phyloP scores from a whole-genome alignment of 1,284 basidiomycete genomes.

The Tilletia caries region DNA sequence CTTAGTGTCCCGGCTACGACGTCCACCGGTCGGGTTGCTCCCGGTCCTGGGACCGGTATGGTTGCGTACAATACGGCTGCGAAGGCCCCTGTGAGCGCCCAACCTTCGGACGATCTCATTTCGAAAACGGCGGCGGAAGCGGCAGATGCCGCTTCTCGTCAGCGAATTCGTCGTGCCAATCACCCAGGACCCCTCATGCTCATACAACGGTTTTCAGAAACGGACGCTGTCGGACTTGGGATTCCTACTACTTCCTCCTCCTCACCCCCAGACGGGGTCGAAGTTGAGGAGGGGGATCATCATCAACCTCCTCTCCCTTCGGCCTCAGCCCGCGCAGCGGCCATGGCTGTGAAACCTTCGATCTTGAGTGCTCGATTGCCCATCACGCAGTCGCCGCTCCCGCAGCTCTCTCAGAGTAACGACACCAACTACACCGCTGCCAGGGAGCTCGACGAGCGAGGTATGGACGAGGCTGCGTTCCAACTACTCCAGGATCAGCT shows the following conservation, averaged over 20 bases:
- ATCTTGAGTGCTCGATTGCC: background rate
- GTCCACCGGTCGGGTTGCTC: background rate
- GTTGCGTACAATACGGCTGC: background rate
- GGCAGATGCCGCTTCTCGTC: background rate
- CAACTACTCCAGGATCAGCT: constrained; percentile 43
- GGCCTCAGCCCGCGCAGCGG: constrained; percentile 17
- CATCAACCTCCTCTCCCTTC: constrained; percentile 33
- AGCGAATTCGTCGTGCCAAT: constrained; percentile 20
- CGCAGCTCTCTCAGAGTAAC: background rate
- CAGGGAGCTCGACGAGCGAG: constrained; percentile 38
- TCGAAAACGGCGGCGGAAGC: too few species aligned
- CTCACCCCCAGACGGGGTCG: background rate
- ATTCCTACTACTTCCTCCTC: too few species aligned
- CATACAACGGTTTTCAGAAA: constrained; percentile 27
- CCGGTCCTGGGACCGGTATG: background rate
- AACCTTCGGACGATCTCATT: too few species aligned
- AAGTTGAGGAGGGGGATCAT: constrained; percentile 1
- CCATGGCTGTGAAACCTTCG: background rate
- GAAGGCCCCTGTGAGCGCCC: too few species aligned
- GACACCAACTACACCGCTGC: constrained; percentile 4
- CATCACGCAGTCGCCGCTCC: background rate
- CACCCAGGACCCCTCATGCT: constrained; percentile 49
- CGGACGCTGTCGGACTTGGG: background rate
- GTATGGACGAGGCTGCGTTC: constrained; percentile 43
- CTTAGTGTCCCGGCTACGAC: background rate